Conservation (phyloP, 1,139 yeast species). For the Suhomyces atakaporum region DNA sequence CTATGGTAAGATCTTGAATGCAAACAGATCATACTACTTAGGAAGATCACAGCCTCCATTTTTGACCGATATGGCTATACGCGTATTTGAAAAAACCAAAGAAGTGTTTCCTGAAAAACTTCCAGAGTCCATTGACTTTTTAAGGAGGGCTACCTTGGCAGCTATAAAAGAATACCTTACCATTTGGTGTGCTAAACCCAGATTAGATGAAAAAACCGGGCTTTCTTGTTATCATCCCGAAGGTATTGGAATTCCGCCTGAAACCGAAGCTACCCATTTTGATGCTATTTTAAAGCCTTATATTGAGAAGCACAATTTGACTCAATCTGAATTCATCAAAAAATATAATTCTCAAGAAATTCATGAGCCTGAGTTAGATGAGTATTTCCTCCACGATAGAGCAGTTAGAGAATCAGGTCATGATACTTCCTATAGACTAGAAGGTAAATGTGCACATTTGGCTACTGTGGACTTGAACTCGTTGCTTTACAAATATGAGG, state of each 20-base stretch:
- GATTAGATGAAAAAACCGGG: constrained; percentile 76
- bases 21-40: constrained; percentile 88
- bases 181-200: constrained; percentile 78
- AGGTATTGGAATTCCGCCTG: constrained; percentile 93
- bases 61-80: constrained; percentile 85
- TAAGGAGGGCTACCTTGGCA: constrained; percentile 65
- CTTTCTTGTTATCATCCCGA: constrained; percentile 89
- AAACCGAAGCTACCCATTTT: constrained; percentile 91
- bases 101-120: constrained; percentile 38
- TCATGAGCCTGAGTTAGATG: constrained; percentile 78
- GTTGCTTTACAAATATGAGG: constrained; percentile 84
- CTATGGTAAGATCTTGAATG: constrained; percentile 92
- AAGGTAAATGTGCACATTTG: constrained; percentile 83
- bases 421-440: constrained; percentile 88
- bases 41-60: constrained; percentile 98
- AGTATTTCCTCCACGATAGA: constrained; percentile 87
- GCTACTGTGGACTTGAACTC: constrained; percentile 92
- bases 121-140: constrained; percentile 53
- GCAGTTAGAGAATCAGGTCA: constrained; percentile 98
- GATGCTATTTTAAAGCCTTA: constrained; percentile 70
- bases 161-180: constrained; percentile 85
- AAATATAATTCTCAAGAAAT: constrained; percentile 69
- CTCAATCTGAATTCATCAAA: constrained; percentile 69
- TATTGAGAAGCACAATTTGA: constrained; percentile 59
- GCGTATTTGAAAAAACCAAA: constrained; percentile 63